A percentile compares a stretch with the other conserved stretches of the same genome.
Conservation (phyloP, 441 rosid species). For the Raphanus hybrid region DNA sequence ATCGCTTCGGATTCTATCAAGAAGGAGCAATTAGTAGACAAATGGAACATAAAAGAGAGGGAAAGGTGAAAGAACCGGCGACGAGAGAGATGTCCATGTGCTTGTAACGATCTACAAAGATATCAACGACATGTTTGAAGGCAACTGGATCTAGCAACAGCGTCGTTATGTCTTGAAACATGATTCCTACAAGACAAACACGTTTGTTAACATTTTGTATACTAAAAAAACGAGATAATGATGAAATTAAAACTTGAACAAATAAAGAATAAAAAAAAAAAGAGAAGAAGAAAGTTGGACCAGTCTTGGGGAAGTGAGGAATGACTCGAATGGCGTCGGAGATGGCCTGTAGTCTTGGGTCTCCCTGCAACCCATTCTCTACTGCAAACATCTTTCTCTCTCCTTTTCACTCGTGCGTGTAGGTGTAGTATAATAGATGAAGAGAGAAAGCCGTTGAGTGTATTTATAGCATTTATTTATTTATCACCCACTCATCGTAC, state of each 20-base stretch:
- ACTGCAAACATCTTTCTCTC: conserved; percentile 62
- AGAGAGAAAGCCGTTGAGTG: conserved; percentile 10
- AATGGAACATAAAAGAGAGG: conserved; percentile 44
- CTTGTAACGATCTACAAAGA: conserved; percentile 84
- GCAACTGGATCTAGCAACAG: conserved; percentile 81
- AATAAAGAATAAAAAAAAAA: background rate
- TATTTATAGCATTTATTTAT: conserved; percentile 29
- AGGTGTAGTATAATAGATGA: no score
- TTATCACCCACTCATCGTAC: conserved; percentile 34
- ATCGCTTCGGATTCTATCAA: conserved; percentile 33
- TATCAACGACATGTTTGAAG: conserved; percentile 77
- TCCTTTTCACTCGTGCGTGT: background rate
- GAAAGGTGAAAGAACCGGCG: conserved; percentile 57
- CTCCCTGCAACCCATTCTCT: conserved; percentile 81
- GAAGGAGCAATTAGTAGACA: conserved; percentile 1
- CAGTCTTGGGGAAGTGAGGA: conserved; percentile 91
- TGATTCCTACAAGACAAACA: conserved; percentile 58
- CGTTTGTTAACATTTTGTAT: background rate
- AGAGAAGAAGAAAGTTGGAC: conserved; percentile 35
- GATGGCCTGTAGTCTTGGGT: conserved; percentile 76
- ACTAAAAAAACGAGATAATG: background rate
- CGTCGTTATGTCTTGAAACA: conserved; percentile 93
- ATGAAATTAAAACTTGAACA: background rate
- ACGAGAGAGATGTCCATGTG: conserved; percentile 83
- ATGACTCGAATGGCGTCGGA: conserved; percentile 85